Base-by-base conservation (phyloP, 305 asterid species). In the Fraxinus greggii region DNA sequence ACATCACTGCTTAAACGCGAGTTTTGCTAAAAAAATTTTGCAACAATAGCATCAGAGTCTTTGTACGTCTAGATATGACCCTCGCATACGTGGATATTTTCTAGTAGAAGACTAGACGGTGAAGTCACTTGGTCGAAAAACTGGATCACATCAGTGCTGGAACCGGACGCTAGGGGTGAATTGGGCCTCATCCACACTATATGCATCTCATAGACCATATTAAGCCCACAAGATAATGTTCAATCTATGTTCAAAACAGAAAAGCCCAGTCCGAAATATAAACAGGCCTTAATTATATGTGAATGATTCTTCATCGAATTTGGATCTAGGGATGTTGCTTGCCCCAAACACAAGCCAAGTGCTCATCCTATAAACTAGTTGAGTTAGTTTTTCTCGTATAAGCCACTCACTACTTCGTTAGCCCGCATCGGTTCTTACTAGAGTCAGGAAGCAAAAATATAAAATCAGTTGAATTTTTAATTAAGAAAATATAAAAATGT, bases 1-100 rank as follows among this genome's bases (percentile, higher is more conserved):
- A 45, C 56, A 45, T 45, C 56, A 13, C 91, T 86, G 63, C 83
- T 45, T 45, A 13, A 45, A 15, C 5, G 19, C 5, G 19, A 45
- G 59, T 45, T 45, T 45, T 45, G 59, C 59, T 13, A 45, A 45
- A 3, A 3, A 0, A 3, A 13, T 13, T 45, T 45, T 13, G 19
- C 12, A 45, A 45, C 19, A 15, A 45, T 45, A 45, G 59, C 15
- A 45, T 45, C 59, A 15, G 19, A 42, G 54, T 15, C 59, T 45
- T 45, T 19, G 19, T 19, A 12, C 54, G 54, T 42, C n/a, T 42
- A 42, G 54, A 42, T 13, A 12, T 12, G 54, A 42, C 54, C 5
- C 54, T 42, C 15, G 54, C 54, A 42, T 4, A 48, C 59, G 21
- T 17, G 21, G 59, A 48, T 48, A 48, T 51, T 51, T 4, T 51